These are phyloP conservation scores for Populus davidiana DNA, from an alignment of 345 rosid species.

Conservation along the genomic window DNA sequence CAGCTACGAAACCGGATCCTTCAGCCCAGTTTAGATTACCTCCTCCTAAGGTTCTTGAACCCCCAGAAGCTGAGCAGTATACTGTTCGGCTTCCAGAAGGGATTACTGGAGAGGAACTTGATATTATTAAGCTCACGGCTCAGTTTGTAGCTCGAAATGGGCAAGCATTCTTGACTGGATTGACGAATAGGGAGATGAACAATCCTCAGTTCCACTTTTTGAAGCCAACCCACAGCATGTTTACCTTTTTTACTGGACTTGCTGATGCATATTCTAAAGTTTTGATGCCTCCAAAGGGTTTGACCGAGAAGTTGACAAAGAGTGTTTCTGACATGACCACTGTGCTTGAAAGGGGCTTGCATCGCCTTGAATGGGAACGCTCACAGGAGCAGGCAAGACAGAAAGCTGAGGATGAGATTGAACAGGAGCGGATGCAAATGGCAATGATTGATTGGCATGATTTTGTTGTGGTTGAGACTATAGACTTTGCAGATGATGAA, in stretches of 20 bases:
- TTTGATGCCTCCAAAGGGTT: conserved; percentile 69
- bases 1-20: conserved; percentile 49
- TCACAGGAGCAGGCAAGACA: conserved; percentile 83
- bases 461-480: conserved; percentile 74
- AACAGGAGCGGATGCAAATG: conserved; percentile 84
- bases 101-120: conserved; percentile 76
- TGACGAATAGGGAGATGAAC: conserved; percentile 68
- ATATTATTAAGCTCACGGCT: conserved; percentile 75
- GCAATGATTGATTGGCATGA: conserved; percentile 96
- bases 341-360: conserved; percentile 74
- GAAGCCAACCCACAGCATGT: conserved; percentile 92
- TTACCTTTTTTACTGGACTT: conserved; percentile 62
- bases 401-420: conserved; percentile 81
- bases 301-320: conserved; percentile 58
- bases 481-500: conserved; percentile 90
- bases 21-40: conserved; percentile 58
- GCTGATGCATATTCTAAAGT: conserved; percentile 82
- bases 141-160: conserved; percentile 91
- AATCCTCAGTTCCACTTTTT: conserved; percentile 77
- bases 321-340: conserved; percentile 65
- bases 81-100: conserved; percentile 78
- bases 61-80: conserved; percentile 76
- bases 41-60: conserved; percentile 56
- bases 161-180: conserved; percentile 59
- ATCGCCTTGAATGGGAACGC: conserved; percentile 82